Conservation (phyloP, 257 asterid genomes). For the Nicotiana sylvestris region DNA sequence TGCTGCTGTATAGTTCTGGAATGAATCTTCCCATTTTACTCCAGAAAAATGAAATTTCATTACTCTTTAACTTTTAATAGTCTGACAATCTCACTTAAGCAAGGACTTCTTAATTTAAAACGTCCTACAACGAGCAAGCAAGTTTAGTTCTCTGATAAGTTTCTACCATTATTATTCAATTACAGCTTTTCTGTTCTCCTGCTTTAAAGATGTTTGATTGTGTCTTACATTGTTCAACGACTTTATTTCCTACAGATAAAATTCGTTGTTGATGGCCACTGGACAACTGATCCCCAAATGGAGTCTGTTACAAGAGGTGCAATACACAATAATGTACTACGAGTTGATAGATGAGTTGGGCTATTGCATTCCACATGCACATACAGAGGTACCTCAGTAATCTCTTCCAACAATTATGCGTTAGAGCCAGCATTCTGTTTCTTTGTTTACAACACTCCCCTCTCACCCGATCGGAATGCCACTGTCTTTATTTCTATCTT, state of each 20-base stretch:
- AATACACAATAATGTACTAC: conserved; percentile 75
- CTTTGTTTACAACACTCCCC: not conserved
- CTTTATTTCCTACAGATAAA: conserved; percentile 56
- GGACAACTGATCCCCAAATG: conserved; percentile 68
- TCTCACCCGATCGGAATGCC: not conserved
- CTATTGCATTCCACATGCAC: not conserved
- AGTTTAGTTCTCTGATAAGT: not conserved
- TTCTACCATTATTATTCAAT: not conserved
- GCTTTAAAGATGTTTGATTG: not conserved
- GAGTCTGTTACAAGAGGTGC: conserved; percentile 46
- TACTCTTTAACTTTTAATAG: not conserved
- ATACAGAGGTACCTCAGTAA: not conserved
- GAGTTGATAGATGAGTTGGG: conserved; percentile 51
- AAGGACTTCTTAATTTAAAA: not conserved
- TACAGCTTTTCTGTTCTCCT: not conserved
- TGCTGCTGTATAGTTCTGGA: not conserved
- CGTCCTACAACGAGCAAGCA: not conserved
- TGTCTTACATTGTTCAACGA: not conserved
- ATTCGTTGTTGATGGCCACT: conserved; percentile 67
- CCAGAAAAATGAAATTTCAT: not conserved
- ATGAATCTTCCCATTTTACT: not conserved
- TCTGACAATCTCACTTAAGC: not conserved
- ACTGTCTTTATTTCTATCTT: not conserved
- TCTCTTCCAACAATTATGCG: not conserved
- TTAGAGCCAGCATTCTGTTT: not conserved